These are phyloP conservation scores for Achaetomiella virescens DNA, from an alignment of 495 filamentous ascomycete genomes.

Conservation along the genomic window DNA sequence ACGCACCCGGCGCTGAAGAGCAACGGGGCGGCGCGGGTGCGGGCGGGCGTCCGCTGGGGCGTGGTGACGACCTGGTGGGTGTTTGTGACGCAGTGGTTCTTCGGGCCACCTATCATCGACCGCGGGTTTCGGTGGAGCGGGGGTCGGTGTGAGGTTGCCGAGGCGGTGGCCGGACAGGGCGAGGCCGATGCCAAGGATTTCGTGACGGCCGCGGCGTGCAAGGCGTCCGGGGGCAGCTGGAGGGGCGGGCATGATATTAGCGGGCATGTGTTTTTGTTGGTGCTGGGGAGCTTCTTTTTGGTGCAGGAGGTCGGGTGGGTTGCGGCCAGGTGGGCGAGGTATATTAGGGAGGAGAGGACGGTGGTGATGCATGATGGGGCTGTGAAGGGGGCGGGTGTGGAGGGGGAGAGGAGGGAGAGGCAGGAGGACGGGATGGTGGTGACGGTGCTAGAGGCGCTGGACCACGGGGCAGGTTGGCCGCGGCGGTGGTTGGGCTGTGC, in stretches of 20 bases:
- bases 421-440: slow-evolving; percentile 16
- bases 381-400: slow-evolving; percentile 44
- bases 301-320: slow-evolving; percentile 71
- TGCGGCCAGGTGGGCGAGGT: slow-evolving; percentile 34
- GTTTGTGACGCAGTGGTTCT: slow-evolving; percentile 89
- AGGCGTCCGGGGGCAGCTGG: slow-evolving; percentile 74
- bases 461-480: slow-evolving; percentile 41
- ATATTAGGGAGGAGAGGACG: slow-evolving; percentile 47
- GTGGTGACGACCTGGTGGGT: slow-evolving; percentile 71
- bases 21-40: slow-evolving; percentile 29
- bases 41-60: slow-evolving; percentile 58
- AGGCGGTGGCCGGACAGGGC: slow-evolving; percentile 15
- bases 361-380: slow-evolving; percentile 56
- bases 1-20: slow-evolving; percentile 48
- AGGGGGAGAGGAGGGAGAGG: slow-evolving; percentile 30
- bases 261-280: slow-evolving; percentile 90
- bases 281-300: slow-evolving; percentile 71
- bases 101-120: slow-evolving; percentile 85
- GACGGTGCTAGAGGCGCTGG: slow-evolving; percentile 27
- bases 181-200: slow-evolving; percentile 40
- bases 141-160: slow-evolving; percentile 60
- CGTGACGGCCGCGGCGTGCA: slow-evolving; percentile 74
- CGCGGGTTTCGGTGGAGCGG: slow-evolving; percentile 75
- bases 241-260: slow-evolving; percentile 86
- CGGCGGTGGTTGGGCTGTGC: slow-evolving; percentile 55